Evolutionary conservation across 2,329 filamentous ascomycete species (phyloP), one percentile per base, ranked within the genome.

Genomic region (Diplodia corticola): DNA sequence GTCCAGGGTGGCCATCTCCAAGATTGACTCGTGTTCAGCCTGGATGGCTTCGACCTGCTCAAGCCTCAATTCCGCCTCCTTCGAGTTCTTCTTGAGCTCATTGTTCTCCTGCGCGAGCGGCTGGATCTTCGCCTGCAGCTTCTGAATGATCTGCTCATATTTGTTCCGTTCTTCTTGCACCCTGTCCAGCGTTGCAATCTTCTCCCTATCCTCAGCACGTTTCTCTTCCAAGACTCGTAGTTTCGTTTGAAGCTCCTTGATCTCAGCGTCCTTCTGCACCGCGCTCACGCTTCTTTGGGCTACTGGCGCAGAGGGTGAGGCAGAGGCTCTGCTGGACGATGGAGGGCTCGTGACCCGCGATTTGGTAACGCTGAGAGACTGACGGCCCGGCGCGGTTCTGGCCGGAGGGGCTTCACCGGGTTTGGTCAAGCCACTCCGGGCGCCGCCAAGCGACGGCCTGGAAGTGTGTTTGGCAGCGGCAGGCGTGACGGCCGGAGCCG

Each of bases 181-280:
- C 70, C 89, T 88, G 66, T 96, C 91, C 55, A 97, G 78, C 13
- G 84, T 85, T 74, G 94, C 93, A 61, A 97, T 78, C 74, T 92
- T 91, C 71, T 97, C 93, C 22, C 92, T 86, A 73, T 97, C 92
- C 69, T 98, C 94, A 13, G 85, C 75, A 66, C 92, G 84, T 77
- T 97, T 96, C 71, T 94, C 91, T 76, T 99, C 93, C 72, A 98
- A 83, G 3, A 97, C 84, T 64, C 90, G 88, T 2, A 98, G 81
- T 75, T 97, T 97, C 0, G 92, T 89, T 75, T 97, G 93, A 17
- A 97, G 82, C 70, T 96, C 92, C 70, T 97, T 93, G 22, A 94
- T 87, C 73, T 96, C 91, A 69, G 84, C 68, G 70, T 76, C 66
- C 78, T 81, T 57, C 37, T 66, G 55, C 7, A 54, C 49, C 5